Evolutionary conservation across 768 basidiomycete species (phyloP).

Genomic region (Rhodotorula toruloides): DNA sequence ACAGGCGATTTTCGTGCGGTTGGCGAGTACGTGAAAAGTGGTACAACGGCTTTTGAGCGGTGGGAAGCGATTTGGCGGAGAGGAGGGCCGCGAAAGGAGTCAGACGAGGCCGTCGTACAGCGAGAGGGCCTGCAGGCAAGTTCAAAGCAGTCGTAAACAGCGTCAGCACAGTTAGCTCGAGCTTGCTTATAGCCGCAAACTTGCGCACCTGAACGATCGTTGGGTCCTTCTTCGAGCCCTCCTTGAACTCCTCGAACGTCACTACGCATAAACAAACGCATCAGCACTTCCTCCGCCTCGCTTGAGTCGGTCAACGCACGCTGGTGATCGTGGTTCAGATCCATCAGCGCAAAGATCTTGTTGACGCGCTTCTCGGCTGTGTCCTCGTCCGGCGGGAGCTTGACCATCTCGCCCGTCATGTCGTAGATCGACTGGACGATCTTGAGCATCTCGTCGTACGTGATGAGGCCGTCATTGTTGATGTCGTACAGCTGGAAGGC

Average conservation of each 20-base stretch:
- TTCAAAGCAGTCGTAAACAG: neutral
- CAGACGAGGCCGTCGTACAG: slow-evolving; percentile 92
- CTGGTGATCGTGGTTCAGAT: slow-evolving; percentile 79
- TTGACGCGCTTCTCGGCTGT: slow-evolving; percentile 99
- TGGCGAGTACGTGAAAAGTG: too few relatives aligned
- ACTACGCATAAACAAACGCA: slow-evolving; percentile 5
- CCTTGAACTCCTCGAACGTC: slow-evolving; percentile 94
- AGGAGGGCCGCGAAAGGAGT: too few relatives aligned
- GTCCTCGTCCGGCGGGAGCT: slow-evolving; percentile 94
- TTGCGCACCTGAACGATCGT: slow-evolving; percentile 96
- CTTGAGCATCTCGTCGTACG: slow-evolving; percentile 97
- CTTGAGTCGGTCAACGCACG: neutral
- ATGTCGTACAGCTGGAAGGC: slow-evolving; percentile 99
- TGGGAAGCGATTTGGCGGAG: too few relatives aligned
- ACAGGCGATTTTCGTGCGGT: too few relatives aligned
- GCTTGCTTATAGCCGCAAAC: slow-evolving; percentile 31
- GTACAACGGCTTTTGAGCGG: too few relatives aligned
- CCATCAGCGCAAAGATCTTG: slow-evolving; percentile 98
- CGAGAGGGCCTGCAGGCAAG: slow-evolving; percentile 66
- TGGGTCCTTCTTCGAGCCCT: slow-evolving; percentile 97
- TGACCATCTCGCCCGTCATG: slow-evolving; percentile 99
- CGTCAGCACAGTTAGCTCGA: neutral
- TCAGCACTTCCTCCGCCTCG: neutral
- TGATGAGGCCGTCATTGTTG: slow-evolving; percentile 95
- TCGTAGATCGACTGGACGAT: slow-evolving; percentile 98